These are phyloP conservation scores for Candida krabiensis DNA, from an alignment of 805 yeast species.

Conservation along the genomic window DNA sequence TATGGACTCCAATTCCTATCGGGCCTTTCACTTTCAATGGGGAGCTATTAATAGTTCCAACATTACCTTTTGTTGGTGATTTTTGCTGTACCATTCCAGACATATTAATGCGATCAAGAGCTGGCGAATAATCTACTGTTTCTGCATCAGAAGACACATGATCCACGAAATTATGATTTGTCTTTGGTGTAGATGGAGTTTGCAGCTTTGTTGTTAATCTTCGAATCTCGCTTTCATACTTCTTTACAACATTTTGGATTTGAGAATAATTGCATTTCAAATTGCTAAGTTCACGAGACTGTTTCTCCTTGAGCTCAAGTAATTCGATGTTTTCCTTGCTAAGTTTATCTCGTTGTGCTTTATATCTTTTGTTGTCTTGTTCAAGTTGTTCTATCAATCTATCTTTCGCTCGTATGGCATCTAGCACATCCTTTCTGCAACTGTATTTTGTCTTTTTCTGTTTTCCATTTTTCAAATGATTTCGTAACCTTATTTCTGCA, in stretches of 20 bases:
- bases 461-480: too few relatives aligned
- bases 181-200: not conserved
- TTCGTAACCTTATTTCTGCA: too few relatives aligned
- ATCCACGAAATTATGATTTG: not conserved
- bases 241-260: not conserved
- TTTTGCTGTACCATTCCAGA: not conserved
- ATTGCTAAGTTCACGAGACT: conserved; percentile 6
- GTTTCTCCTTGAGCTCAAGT: not conserved
- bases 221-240: not conserved
- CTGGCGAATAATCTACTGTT: conserved; percentile 13
- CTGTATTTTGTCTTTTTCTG: too few relatives aligned
- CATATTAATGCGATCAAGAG: not conserved
- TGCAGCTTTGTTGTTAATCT: not conserved
- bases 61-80: not conserved
- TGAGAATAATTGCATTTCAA: conserved; percentile 1
- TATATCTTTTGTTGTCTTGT: not conserved
- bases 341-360: conserved; percentile 3
- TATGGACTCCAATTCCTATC: not conserved
- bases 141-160: conserved; percentile 13
- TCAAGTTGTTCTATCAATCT: not conserved
- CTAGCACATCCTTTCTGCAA: too few relatives aligned
- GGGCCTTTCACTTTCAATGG: conserved; percentile 2
- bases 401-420: conserved; percentile 1
- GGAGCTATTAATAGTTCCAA: conserved; percentile 1
- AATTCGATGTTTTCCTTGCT: conserved; percentile 6